These are phyloP conservation scores for Coemansia umbellata DNA, from an alignment of 192 early-diverging fungal genomes.

Conservation along the genomic window DNA sequence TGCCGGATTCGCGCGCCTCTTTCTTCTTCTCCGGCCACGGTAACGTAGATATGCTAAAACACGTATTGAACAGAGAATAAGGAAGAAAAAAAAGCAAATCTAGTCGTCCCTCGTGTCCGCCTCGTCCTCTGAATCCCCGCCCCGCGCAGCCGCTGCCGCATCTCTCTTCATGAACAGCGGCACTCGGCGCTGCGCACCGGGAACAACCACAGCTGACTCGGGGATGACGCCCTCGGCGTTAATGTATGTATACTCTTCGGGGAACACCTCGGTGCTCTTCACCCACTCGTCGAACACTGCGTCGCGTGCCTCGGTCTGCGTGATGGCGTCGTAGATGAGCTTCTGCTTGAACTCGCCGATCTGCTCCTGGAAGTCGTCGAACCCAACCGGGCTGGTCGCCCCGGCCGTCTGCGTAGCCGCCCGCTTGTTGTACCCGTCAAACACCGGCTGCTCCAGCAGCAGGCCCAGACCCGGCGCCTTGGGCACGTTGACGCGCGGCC, in stretches of 20 bases:
- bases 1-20: too few relatives aligned
- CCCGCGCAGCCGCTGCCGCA: background rate
- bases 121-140: constrained; percentile 21
- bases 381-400: constrained; percentile 47
- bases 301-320: constrained; percentile 68
- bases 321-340: constrained; percentile 80
- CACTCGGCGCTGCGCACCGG: constrained; percentile 12
- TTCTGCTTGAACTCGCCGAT: constrained; percentile 86
- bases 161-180: background rate
- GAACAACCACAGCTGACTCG: constrained; percentile 40
- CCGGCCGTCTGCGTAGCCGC: constrained; percentile 15
- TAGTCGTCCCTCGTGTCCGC: constrained; percentile 28
- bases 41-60: too few relatives aligned
- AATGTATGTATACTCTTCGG: constrained; percentile 45
- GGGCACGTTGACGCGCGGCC: constrained; percentile 84
- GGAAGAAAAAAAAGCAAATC: background rate
- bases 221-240: constrained; percentile 47
- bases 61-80: background rate
- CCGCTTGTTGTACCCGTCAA: constrained; percentile 61
- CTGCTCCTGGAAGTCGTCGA: constrained; percentile 59
- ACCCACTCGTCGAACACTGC: constrained; percentile 55
- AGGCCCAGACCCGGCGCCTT: constrained; percentile 92
- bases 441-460: constrained; percentile 77
- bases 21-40: constrained; percentile 5
- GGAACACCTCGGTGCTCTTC: constrained; percentile 40